Base-by-base conservation (phyloP, 2,329 filamentous ascomycete genomes). In the Dissoconium aciculare region DNA sequence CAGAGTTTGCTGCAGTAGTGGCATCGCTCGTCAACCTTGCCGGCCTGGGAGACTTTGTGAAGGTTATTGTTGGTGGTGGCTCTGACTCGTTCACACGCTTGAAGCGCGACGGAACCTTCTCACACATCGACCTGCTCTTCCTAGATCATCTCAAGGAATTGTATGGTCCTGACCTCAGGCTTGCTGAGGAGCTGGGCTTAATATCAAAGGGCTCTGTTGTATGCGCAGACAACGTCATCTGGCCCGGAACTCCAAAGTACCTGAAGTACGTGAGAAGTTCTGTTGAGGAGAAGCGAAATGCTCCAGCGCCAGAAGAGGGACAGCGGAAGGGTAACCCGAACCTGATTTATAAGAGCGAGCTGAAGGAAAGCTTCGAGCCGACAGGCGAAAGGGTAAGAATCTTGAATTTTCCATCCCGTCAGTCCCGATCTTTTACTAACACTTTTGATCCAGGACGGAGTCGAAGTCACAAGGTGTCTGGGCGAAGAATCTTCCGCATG, bases 131-230 rank as follows among this genome's bases (percentile, higher is more conserved):
- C 43, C 56, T 85, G 23, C 60, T 84, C 53, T 87, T 89, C 52
- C 58, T 89, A 19, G 82, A 89, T 46, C 81, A 89, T 52, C 76
- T 77, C 55, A 85, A 87, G 54, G 75, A 77, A 1, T 69, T 74
- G 0, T 89, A 87, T 50, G 70, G 68, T 1, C 65, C 69, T 0
- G 82, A 89, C 44, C 54, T 87, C 37, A 83, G 83, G 56, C 64
- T 84, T 0, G 81, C 75, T 49, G 81, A 89, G 56, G 64, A 78
- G 23, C 57, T 85, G 4, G 66, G 64, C 0, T 51, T 87, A 19
- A 60, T 89, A 3, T 60, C 59, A 0, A 62, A 66, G 0, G 78
- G 78, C 0, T 67, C 67, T 1, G 64, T 78, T 0, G 55, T 78
- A 12, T 73, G 67, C 1, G 77, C 76, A 2, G 76, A 82, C 47